phyloP scores from a whole-genome alignment of 805 yeast genomes.

The Metschnikowia sp. region DNA sequence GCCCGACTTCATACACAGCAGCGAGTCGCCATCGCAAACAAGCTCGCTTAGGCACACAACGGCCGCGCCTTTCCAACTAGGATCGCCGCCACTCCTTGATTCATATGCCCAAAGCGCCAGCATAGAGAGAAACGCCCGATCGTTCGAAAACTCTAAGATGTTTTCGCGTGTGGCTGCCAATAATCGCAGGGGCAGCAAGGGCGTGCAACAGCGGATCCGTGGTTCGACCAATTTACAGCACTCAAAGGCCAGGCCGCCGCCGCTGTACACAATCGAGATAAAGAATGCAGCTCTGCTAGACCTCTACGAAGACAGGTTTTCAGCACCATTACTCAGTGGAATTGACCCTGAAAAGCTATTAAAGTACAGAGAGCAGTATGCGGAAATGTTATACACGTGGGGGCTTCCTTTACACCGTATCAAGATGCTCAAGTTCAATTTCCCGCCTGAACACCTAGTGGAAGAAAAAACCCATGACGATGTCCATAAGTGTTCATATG shows the following conservation, averaged over 20 bases:
- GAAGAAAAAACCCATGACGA: constrained; percentile 20
- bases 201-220: constrained; percentile 1
- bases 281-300: constrained; percentile 43
- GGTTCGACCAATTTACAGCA: not conserved
- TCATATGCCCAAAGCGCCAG: not conserved
- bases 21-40: constrained; percentile 4
- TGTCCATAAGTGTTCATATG: constrained; percentile 35
- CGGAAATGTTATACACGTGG: constrained; percentile 77
- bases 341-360: constrained; percentile 35
- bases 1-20: constrained; percentile 2
- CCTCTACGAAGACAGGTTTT: constrained; percentile 40
- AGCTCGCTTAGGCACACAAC: constrained; percentile 1
- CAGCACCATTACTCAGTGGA: constrained; percentile 39
- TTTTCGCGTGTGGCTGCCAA: constrained; percentile 1
- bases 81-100: constrained; percentile 9
- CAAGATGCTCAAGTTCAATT: constrained; percentile 71
- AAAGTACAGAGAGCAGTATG: constrained; percentile 62
- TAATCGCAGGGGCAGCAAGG: constrained; percentile 8
- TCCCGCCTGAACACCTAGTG: constrained; percentile 22
- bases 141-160: constrained; percentile 5
- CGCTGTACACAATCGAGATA: constrained; percentile 44
- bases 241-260: constrained; percentile 14
- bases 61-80: not conserved
- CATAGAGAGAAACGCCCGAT: constrained; percentile 4
- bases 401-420: constrained; percentile 77